These are phyloP conservation scores for Trichophyton benhamiae DNA, from an alignment of 2,329 filamentous ascomycete genomes.

Conservation along the genomic window DNA sequence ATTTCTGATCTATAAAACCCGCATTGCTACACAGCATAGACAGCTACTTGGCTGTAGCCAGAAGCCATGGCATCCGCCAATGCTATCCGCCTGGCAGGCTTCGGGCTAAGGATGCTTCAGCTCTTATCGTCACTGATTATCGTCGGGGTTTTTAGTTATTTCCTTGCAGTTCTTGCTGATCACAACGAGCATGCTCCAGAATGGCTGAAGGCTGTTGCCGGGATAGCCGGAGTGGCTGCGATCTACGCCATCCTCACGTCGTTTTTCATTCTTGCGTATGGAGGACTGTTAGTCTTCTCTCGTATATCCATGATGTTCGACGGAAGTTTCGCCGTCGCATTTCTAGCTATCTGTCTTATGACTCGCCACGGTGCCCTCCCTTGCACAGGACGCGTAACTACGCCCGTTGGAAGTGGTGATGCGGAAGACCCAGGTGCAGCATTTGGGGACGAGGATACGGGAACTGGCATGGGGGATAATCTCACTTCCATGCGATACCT, in stretches of 20 bases:
- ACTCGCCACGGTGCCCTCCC: constrained; percentile 55
- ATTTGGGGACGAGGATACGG: constrained; percentile 37
- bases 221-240: constrained; percentile 61
- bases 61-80: constrained; percentile 34
- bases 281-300: constrained; percentile 60
- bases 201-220: constrained; percentile 61
- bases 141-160: constrained; percentile 72
- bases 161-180: constrained; percentile 59
- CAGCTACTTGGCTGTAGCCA: background rate
- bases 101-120: constrained; percentile 59
- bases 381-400: constrained; percentile 54
- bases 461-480: constrained; percentile 19
- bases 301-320: constrained; percentile 64
- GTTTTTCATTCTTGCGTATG: constrained; percentile 65
- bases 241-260: constrained; percentile 64
- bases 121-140: constrained; percentile 62
- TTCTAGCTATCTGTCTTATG: constrained; percentile 69
- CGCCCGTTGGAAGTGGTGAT: constrained; percentile 55
- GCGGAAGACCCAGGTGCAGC: constrained; percentile 38
- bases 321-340: constrained; percentile 59
- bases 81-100: constrained; percentile 56
- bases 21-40: background rate
- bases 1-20: constrained; percentile 17
- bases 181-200: constrained; percentile 51
- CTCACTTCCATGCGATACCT: constrained; percentile 25